Evolutionary conservation across 345 rosid species (phyloP).

Genomic region (Eucalyptus pumila): DNA sequence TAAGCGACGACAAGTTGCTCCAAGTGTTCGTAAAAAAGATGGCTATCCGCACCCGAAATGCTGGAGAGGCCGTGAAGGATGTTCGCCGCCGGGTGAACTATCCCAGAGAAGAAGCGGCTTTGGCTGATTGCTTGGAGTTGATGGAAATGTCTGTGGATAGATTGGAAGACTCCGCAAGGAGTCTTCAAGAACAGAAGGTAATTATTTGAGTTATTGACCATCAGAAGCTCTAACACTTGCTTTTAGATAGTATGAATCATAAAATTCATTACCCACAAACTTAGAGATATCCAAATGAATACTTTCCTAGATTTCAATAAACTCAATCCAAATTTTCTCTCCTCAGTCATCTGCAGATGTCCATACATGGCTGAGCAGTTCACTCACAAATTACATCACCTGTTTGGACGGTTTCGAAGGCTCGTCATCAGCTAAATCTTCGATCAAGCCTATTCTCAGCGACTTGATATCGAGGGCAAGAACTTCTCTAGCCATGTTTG

Average conservation of each 20-base stretch:
- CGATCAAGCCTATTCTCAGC: slow-evolving; percentile 12
- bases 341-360: slow-evolving; percentile 30
- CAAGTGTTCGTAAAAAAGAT: slow-evolving; percentile 23
- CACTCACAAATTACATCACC: slow-evolving; percentile 73
- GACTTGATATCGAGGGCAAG: slow-evolving; percentile 47
- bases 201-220: background rate
- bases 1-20: slow-evolving; percentile 12
- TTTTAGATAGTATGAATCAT: background rate
- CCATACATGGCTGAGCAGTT: slow-evolving; percentile 71
- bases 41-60: slow-evolving; percentile 1
- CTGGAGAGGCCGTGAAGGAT: background rate
- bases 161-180: slow-evolving; percentile 27
- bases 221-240: background rate
- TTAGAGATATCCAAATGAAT: background rate
- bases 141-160: slow-evolving; percentile 47
- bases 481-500: slow-evolving; percentile 47
- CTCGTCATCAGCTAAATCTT: background rate
- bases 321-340: background rate
- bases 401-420: slow-evolving; percentile 50
- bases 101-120: slow-evolving; percentile 17
- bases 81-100: slow-evolving; percentile 9
- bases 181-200: slow-evolving; percentile 15
- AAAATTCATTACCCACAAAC: background rate
- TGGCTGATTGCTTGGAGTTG: slow-evolving; percentile 43
- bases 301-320: background rate